phyloP scores from a whole-genome alignment of 2,329 filamentous ascomycete genomes.

The Lecanoromycetidae sp. region DNA sequence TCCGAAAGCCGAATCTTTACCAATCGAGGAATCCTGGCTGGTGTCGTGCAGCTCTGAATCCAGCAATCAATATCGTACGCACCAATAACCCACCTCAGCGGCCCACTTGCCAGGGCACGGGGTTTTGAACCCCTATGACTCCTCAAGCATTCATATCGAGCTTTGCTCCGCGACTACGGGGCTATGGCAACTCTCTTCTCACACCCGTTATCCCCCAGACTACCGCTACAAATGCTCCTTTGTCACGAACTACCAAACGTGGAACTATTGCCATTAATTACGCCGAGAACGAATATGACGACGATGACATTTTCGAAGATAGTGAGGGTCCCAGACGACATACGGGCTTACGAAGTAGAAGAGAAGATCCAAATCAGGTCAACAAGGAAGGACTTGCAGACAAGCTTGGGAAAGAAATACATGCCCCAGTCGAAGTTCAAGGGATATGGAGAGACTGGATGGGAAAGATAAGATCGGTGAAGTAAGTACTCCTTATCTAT shows the following conservation, averaged over 20 bases:
- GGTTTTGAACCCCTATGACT: conserved; percentile 13
- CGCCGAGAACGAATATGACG: conserved; percentile 58
- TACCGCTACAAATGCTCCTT: conserved; percentile 50
- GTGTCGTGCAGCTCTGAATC: conserved; percentile 1
- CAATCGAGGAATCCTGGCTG: too few species aligned
- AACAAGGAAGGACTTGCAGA: conserved; percentile 50
- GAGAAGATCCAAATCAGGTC: conserved; percentile 55
- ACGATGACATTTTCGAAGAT: conserved; percentile 20
- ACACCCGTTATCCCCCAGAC: conserved; percentile 67
- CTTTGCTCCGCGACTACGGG: conserved; percentile 80
- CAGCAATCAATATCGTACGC: neutral
- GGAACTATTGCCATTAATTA: conserved; percentile 97
- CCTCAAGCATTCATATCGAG: conserved; percentile 84
- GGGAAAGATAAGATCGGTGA: conserved; percentile 31
- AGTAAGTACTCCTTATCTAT: conserved; percentile 16
- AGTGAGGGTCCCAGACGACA: conserved; percentile 38
- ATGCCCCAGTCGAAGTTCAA: conserved; percentile 67
- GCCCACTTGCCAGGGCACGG: neutral
- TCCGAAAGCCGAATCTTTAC: too few species aligned
- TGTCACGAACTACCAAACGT: conserved; percentile 83
- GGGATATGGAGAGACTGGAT: conserved; percentile 96
- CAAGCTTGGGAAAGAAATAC: conserved; percentile 72
- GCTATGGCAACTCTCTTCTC: conserved; percentile 83
- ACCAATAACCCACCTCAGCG: neutral
- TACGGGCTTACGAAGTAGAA: conserved; percentile 72